Evolutionary conservation across 257 asterid species (phyloP).

Genomic region (Leptodermis oblonga): DNA sequence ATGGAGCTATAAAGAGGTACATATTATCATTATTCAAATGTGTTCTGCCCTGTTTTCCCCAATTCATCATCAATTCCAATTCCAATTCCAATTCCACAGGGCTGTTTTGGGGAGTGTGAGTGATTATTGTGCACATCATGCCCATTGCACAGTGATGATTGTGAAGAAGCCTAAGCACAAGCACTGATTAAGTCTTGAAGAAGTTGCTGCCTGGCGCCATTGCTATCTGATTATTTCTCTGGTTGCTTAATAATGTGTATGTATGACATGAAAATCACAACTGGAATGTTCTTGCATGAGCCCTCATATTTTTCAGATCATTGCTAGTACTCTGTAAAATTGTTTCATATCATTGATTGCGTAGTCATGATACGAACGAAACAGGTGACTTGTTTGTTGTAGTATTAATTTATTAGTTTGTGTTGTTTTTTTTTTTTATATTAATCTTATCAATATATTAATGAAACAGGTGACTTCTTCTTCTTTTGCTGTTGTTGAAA

Average conservation of each 20-base stretch:
- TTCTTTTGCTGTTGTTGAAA: no score
- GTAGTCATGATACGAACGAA: no score
- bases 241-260: neutral
- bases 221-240: no score
- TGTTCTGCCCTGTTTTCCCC: no score
- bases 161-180: constrained; percentile 45
- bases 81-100: constrained; percentile 19
- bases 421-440: no score
- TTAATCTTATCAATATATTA: no score
- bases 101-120: constrained; percentile 51
- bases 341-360: neutral
- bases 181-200: constrained; percentile 18
- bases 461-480: no score
- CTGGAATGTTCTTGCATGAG: neutral
- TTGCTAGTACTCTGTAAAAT: neutral
- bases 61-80: neutral
- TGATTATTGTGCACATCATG: constrained; percentile 49
- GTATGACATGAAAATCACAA: neutral
- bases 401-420: no score
- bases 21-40: no score
- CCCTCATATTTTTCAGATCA: neutral
- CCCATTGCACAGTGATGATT: constrained; percentile 49
- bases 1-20: constrained; percentile 94
- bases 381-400: no score
- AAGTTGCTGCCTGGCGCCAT: neutral